Percentiles rank a stretch among this genome's conserved stretches.
Conservation (phyloP, 331 rosid species). For the Cydonia oblonga region DNA sequence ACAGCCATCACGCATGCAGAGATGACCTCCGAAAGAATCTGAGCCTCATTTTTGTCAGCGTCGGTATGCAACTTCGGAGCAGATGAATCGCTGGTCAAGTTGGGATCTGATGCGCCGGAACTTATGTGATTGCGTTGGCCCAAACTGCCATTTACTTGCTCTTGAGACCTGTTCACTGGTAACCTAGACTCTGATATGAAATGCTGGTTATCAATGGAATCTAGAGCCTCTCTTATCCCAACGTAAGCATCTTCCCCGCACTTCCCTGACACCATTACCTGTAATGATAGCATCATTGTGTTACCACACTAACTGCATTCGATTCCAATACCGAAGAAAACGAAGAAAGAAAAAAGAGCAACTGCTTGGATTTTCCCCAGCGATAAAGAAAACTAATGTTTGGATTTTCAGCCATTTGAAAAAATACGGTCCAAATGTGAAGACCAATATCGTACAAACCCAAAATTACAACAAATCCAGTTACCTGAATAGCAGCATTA, state of each 20-base stretch:
- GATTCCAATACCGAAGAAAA: not conserved
- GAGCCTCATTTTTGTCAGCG: conserved; percentile 36
- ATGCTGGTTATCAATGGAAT: conserved; percentile 35
- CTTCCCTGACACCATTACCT: conserved; percentile 52
- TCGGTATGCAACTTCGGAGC: conserved; percentile 15
- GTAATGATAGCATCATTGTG: conserved; percentile 6
- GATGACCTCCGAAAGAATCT: conserved; percentile 55
- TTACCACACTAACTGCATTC: not conserved
- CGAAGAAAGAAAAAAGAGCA: not conserved
- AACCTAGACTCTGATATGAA: conserved; percentile 25
- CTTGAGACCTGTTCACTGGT: conserved; percentile 34
- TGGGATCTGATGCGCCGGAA: conserved; percentile 24
- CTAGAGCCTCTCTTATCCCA: conserved; percentile 42
- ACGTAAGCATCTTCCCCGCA: conserved; percentile 59
- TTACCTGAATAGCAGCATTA: conserved; percentile 69
- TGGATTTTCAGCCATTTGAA: not conserved
- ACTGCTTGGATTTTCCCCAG: not conserved
- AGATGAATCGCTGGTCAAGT: conserved; percentile 20
- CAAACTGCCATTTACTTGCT: conserved; percentile 33
- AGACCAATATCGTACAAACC: not conserved
- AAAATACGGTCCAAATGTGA: not conserved
- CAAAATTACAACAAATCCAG: not conserved
- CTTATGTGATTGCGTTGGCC: conserved; percentile 20
- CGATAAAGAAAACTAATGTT: not conserved
- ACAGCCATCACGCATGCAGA: conserved; percentile 58